Percentiles rank a stretch among this genome's conserved stretches.
phyloP scores from a whole-genome alignment of 2,329 filamentous ascomycete species.

The Trichoderma atrobrunneum region DNA sequence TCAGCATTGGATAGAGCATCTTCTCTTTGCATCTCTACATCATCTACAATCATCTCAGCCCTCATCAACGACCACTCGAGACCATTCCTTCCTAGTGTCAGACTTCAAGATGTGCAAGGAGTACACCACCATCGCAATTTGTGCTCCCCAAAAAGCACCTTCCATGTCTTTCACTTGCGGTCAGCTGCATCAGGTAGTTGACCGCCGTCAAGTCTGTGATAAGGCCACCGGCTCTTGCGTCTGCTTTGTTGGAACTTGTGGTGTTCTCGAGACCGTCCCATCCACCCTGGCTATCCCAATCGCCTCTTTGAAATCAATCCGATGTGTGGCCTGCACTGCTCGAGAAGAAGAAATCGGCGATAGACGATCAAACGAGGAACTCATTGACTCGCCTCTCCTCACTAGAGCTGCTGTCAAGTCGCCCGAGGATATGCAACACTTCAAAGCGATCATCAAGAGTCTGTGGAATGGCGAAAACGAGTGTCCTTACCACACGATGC shows the following conservation, averaged over 20 bases:
- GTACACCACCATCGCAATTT: slow-evolving; percentile 24
- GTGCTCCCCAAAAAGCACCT: slow-evolving; percentile 18
- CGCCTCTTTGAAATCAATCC: slow-evolving; percentile 12
- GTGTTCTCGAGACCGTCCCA: slow-evolving; percentile 2
- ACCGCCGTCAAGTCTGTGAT: slow-evolving; percentile 19
- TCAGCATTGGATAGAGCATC: background rate
- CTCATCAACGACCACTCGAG: background rate
- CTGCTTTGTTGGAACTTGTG: slow-evolving; percentile 30
- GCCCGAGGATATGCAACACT: background rate
- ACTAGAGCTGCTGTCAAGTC: background rate
- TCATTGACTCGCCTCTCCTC: slow-evolving; percentile 23
- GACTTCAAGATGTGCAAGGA: slow-evolving; percentile 27
- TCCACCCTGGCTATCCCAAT: slow-evolving; percentile 14
- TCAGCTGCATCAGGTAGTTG: slow-evolving; percentile 27
- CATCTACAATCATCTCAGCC: background rate
- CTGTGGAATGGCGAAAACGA: background rate
- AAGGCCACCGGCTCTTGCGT: slow-evolving; percentile 20
- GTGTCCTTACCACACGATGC: background rate
- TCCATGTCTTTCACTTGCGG: slow-evolving; percentile 23
- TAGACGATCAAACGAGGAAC: slow-evolving; percentile 7
- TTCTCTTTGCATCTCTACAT: background rate
- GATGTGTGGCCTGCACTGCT: slow-evolving; percentile 22
- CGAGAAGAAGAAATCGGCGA: slow-evolving; percentile 23
- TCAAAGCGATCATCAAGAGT: background rate
- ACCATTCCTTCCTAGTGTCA: background rate